Percentiles rank a stretch among this genome's conserved stretches.
Evolutionary conservation across 495 filamentous ascomycete species (phyloP).

Genomic region (Aspergillus panamensis): DNA sequence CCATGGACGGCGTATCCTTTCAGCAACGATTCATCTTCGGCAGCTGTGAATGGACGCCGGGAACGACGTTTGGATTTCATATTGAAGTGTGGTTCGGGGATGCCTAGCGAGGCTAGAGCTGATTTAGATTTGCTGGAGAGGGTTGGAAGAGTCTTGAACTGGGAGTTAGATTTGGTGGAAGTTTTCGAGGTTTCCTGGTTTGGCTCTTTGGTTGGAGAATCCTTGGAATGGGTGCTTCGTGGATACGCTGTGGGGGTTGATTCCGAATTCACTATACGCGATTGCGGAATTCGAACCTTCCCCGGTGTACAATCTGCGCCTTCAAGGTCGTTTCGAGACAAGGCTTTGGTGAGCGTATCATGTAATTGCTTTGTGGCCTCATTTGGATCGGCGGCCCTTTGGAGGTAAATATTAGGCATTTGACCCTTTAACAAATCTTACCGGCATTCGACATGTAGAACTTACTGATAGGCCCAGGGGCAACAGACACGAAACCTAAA

Average conservation of each 20-base stretch:
- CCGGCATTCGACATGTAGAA: background rate
- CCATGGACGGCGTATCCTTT: slow-evolving; percentile 73
- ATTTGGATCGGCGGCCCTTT: slow-evolving; percentile 40
- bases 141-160: slow-evolving; percentile 18
- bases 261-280: slow-evolving; percentile 15
- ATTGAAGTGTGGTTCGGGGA: slow-evolving; percentile 37
- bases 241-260: slow-evolving; percentile 13
- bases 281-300: slow-evolving; percentile 28
- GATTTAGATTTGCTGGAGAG: slow-evolving; percentile 30
- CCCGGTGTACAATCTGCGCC: slow-evolving; percentile 22
- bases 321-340: slow-evolving; percentile 34
- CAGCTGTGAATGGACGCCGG: slow-evolving; percentile 61
- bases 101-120: slow-evolving; percentile 34
- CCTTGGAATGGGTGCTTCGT: slow-evolving; percentile 16
- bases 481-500: slow-evolving; percentile 56
- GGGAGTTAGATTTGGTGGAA: slow-evolving; percentile 8
- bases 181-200: slow-evolving; percentile 11
- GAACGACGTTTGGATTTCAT: slow-evolving; percentile 39
- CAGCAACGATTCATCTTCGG: slow-evolving; percentile 74
- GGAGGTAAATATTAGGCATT: slow-evolving; percentile 13
- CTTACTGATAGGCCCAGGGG: slow-evolving; percentile 52
- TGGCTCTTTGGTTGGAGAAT: slow-evolving; percentile 15
- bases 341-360: slow-evolving; percentile 37
- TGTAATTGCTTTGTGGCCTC: slow-evolving; percentile 46
- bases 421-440: background rate